These are phyloP conservation scores for Astragalus glycyphyllos DNA, from an alignment of 306 rosid species.

Conservation along the genomic window DNA sequence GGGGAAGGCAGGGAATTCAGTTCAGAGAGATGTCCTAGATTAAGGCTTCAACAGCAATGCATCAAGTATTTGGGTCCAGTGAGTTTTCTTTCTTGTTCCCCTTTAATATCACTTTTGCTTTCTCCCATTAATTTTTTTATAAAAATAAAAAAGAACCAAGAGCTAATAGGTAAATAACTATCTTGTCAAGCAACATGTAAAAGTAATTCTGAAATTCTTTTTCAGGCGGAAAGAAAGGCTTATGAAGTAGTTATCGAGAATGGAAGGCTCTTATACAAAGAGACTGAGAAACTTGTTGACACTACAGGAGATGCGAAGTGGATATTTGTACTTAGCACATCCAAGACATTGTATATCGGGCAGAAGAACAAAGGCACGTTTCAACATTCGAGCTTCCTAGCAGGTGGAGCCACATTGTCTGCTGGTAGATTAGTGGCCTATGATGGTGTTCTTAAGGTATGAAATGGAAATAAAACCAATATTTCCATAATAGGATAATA, in stretches of 20 bases:
- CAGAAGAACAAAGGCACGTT: conserved; percentile 82
- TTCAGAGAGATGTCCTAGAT: conserved; percentile 65
- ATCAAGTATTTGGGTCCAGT: conserved; percentile 93
- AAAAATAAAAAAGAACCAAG: background rate
- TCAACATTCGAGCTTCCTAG: conserved; percentile 94
- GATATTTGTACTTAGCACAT: conserved; percentile 87
- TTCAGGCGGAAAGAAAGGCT: conserved; percentile 69
- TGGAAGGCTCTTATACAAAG: conserved; percentile 63
- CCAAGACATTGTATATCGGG: conserved; percentile 77
- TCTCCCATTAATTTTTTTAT: no score
- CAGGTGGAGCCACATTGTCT: conserved; percentile 91
- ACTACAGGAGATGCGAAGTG: conserved; percentile 68
- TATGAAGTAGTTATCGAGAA: conserved; percentile 61
- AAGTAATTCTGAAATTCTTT: conserved; percentile 2
- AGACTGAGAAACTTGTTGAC: conserved; percentile 55
- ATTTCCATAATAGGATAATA: background rate
- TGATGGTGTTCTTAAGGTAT: conserved; percentile 78
- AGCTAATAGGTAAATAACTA: conserved; percentile 2
- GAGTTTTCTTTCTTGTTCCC: conserved; percentile 40
- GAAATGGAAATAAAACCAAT: background rate
- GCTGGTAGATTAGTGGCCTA: conserved; percentile 81
- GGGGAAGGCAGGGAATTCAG: conserved; percentile 77
- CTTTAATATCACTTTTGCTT: conserved; percentile 19
- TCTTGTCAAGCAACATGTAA: conserved; percentile 15
- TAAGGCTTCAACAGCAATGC: conserved; percentile 81